Base-by-base conservation (phyloP, 352 stramenopile genomes). In the Phytophthora ohioensis region DNA sequence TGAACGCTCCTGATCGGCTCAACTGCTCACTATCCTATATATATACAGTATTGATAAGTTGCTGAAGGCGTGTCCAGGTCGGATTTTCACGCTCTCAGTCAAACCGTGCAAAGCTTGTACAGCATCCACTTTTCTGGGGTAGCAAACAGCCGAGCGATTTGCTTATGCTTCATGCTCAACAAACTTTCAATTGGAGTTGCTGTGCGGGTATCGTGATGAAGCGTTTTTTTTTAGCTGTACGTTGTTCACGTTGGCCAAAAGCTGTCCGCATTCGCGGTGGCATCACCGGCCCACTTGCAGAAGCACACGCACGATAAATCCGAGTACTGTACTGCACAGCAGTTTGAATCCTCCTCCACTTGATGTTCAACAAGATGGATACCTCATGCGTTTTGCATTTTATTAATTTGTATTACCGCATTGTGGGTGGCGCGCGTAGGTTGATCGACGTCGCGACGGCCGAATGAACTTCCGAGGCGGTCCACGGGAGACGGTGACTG, bases 401-500 rank as follows among this genome's bases (percentile, higher is more conserved):
- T 53, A 55, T 55, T 57, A 43, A 31, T 35, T 39, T 12, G 31
- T 31, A 12, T 64, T 70, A 4, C 62, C 53, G 35, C 62, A 70
- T 31, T 56, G 62, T 15, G 62, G 62, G 32, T 64, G 62, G 38
- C 53, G 45, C 17, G 53, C 30, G 32, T 70, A 70, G 3, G 49
- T 59, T 10, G 62, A 70, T 54, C 62, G 43, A 52, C 62, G 53
- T n/a, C 62, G 12, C 13, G 59, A 58, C 15, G 57, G 60, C 5
- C 49, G 38, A 46, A 59, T 64, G 30, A 59, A 67, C 39, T 57
- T 65, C 30, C 67, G 53, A 17, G 67, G 67, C 49, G 57, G 58
- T 5, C 58, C 64, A 31, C 49, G 56, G 17, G 68, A 56, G 11
- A 76, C 62, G 27, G 53, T 47, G 27, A 76, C 68, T 48, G 68